Base-by-base conservation (phyloP, 441 rosid species). In the Croton laevigatus region DNA sequence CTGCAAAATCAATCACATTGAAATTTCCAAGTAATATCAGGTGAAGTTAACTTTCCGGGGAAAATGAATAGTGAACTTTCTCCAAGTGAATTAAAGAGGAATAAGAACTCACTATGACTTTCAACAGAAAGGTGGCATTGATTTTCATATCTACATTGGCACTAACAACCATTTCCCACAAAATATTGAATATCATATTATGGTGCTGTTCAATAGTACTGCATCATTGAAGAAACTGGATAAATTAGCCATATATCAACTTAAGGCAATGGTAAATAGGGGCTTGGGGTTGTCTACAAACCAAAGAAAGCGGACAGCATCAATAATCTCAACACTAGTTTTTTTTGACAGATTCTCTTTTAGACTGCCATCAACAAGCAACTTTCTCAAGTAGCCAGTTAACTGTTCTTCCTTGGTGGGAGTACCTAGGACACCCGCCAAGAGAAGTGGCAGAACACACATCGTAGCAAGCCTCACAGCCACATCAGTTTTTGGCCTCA, bases 131-230 rank as follows among this genome's bases (percentile, higher is more conserved):
- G 66, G 93, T 89, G 16, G 97, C 97, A 74, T 75, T 81, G 66
- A 89, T 85, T 87, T 94, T 90, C 93, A 89, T 85, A 74, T 88
- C 93, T 53, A 83, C 72, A 71, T 85, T 79, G 57, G 91, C 86
- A 85, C 96, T 93, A 68, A 88, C 91, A 55, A 92, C 94, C 98
- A 94, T 94, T 86, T 92, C 98, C 99, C 98, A 94, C 72, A 90
- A 81, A 61, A 92, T 87, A 62, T 86, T 84, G 68, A 94, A 90
- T 79, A 92, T 82, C 90, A 92, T 86, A 62, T 78, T 65, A 78
- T 90, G 99, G 73, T 94, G 94, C 82, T 85, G 89, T 73, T 88
- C 94, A 74, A 83, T 89, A 40, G 93, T 88, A 82, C 99, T 94
- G 93, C 86, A 79, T 60, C 46, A 79, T 61, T 70, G 65, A 78